Evolutionary conservation across 2,329 filamentous ascomycete genomes (phyloP).

Genomic region (Thermothelomyces thermophilus): DNA sequence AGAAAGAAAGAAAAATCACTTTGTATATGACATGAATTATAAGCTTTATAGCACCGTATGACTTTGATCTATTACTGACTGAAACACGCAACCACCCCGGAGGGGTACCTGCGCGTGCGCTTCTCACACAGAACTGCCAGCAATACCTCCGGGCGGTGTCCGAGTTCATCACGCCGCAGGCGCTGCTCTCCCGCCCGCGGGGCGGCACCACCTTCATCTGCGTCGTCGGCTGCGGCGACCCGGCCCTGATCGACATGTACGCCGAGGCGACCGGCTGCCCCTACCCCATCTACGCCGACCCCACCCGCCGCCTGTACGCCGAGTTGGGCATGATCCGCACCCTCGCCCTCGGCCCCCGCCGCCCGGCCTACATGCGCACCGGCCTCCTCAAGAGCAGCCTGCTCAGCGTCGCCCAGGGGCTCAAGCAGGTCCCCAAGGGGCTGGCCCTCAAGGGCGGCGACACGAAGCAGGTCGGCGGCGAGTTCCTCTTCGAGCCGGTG

Average conservation of each 20-base stretch:
- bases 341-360: constrained; percentile 45
- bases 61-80: too few species aligned
- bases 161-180: constrained; percentile 47
- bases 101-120: too few species aligned
- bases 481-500: constrained; percentile 63
- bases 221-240: constrained; percentile 67
- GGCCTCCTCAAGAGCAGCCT: constrained; percentile 45
- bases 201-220: constrained; percentile 51
- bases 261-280: constrained; percentile 53
- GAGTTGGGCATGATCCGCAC: constrained; percentile 63
- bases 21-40: too few species aligned
- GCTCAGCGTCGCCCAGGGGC: constrained; percentile 50
- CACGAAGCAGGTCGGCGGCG: constrained; percentile 64
- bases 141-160: constrained; percentile 62
- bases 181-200: constrained; percentile 44
- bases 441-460: constrained; percentile 59
- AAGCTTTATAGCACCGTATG: too few species aligned
- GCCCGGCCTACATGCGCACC: constrained; percentile 59
- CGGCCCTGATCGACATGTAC: constrained; percentile 62
- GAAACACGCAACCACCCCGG: too few species aligned
- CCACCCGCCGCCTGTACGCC: constrained; percentile 58
- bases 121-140: constrained; percentile 68
- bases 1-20: too few species aligned
- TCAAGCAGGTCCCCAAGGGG: constrained; percentile 52
- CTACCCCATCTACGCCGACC: constrained; percentile 74